Evolutionary conservation across 2,329 filamentous ascomycete genomes (phyloP).

Genomic region (Fusarium pseudonygamai): DNA sequence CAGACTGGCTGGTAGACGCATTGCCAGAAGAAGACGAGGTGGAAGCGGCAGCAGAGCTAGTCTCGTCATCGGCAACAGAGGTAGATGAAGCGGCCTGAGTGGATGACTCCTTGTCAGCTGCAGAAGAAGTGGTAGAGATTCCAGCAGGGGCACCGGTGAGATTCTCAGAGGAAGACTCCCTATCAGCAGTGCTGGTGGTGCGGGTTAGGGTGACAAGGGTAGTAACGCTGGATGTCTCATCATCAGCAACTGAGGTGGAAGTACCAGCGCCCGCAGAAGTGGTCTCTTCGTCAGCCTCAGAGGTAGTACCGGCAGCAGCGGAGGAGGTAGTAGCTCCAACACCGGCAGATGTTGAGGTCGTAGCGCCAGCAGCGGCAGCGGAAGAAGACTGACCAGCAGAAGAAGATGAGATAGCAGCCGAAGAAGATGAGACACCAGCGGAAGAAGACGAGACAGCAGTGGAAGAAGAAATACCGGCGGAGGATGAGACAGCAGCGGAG

Average conservation of each 20-base stretch:
- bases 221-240: neutral
- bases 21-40: neutral
- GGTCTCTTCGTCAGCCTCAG: neutral
- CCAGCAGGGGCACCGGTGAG: neutral
- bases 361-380: neutral
- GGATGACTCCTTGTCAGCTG: neutral
- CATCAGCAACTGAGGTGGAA: neutral
- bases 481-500: neutral
- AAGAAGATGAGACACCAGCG: neutral
- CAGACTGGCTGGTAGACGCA: neutral
- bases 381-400: neutral
- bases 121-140: neutral
- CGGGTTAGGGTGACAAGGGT: neutral
- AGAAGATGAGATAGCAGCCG: neutral
- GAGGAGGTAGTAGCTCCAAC: neutral
- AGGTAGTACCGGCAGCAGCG: neutral
- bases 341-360: too few species aligned
- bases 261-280: neutral
- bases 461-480: too few species aligned
- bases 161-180: neutral
- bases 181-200: neutral
- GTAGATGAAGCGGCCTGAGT: neutral
- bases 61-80: neutral
- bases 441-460: neutral
- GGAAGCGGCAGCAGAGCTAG: neutral